These are phyloP conservation scores for Schoenoplectus tabernaemontani DNA, from an alignment of 202 grass and related monocot genomes.

Conservation along the genomic window DNA sequence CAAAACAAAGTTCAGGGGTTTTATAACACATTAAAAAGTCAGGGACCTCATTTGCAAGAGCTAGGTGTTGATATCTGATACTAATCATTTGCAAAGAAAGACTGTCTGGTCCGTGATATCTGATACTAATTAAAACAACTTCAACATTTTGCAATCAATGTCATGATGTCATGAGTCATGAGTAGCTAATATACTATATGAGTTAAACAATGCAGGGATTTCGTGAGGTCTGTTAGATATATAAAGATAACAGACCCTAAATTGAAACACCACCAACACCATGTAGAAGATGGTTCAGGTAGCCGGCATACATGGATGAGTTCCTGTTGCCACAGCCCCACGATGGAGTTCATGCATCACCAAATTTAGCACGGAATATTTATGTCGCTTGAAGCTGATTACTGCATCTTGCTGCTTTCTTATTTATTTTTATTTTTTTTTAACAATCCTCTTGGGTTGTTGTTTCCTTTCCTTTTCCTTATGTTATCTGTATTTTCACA, in stretches of 20 bases:
- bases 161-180: background rate
- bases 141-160: background rate
- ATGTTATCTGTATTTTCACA: too few species aligned
- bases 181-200: too few species aligned
- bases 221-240: background rate
- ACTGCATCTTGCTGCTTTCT: background rate
- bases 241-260: background rate
- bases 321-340: background rate
- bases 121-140: background rate
- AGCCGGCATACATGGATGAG: background rate
- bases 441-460: too few species aligned
- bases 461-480: too few species aligned
- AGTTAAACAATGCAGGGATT: background rate
- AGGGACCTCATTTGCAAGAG: too few species aligned
- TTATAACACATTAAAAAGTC: background rate
- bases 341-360: background rate
- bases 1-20: too few species aligned
- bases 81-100: too few species aligned
- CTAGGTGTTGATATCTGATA: too few species aligned
- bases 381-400: background rate
- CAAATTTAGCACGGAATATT: background rate
- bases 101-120: too few species aligned
- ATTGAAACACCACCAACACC: background rate
- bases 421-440: background rate
- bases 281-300: background rate